A percentile compares a stretch with the other conserved stretches of the same genome.
Evolutionary conservation across 1,284 basidiomycete species (phyloP).

Genomic region (Ganoderma lingzhi): DNA sequence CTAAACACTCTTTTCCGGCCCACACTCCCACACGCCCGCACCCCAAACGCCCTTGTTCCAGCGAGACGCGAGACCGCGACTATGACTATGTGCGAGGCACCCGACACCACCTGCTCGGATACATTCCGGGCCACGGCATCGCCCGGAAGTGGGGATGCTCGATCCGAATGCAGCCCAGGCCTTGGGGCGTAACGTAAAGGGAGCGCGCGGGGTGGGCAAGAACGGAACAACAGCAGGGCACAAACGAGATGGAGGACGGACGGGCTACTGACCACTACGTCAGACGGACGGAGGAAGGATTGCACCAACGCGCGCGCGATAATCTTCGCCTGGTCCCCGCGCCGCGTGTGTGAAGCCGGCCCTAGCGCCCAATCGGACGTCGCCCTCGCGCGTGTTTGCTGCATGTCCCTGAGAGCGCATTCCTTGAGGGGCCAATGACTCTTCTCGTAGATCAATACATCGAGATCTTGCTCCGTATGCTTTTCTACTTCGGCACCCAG

Average conservation of each 20-base stretch:
- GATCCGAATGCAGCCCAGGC: constrained; percentile 6
- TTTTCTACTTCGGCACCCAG: constrained; percentile 11
- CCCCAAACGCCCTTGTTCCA: background rate
- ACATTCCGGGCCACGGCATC: constrained; percentile 6
- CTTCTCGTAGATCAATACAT: constrained; percentile 24
- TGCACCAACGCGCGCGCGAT: constrained; percentile 9
- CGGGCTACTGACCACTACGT: constrained; percentile 3
- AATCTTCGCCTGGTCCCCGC: constrained; percentile 3
- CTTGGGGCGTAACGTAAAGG: constrained; percentile 5
- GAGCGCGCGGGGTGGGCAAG: constrained; percentile 5
- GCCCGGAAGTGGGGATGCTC: background rate
- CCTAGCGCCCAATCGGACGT: constrained; percentile 1
- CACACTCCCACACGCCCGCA: constrained; percentile 2
- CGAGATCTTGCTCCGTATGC: constrained; percentile 15
- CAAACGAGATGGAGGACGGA: constrained; percentile 1
- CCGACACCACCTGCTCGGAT: constrained; percentile 3
- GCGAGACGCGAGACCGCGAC: background rate
- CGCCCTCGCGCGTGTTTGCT: constrained; percentile 18
- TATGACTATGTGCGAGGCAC: background rate
- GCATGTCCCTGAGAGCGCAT: constrained; percentile 9
- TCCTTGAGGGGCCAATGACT: constrained; percentile 12
- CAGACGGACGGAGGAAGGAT: constrained; percentile 8
- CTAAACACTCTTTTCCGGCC: constrained; percentile 6
- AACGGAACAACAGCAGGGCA: constrained; percentile 6
- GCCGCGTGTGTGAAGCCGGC: constrained; percentile 9